These are phyloP conservation scores for Chaetomium tenue DNA, from an alignment of 495 filamentous ascomycete species.

Conservation along the genomic window DNA sequence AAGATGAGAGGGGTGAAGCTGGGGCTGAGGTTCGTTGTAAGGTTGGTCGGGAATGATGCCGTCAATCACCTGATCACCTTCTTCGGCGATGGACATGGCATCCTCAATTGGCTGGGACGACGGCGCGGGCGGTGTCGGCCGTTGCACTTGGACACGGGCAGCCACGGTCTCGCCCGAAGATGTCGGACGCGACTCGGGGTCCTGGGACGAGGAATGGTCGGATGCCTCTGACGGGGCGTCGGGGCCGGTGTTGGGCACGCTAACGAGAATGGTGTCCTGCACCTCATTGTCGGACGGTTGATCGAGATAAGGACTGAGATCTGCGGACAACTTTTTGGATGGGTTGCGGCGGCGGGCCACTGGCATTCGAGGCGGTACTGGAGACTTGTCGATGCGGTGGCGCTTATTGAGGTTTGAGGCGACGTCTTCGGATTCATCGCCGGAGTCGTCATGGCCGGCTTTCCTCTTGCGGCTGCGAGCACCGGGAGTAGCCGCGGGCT, in stretches of 20 bases:
- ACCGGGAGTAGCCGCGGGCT: slow-evolving; percentile 28
- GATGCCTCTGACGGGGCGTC: slow-evolving; percentile 28
- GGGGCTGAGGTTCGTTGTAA: slow-evolving; percentile 9
- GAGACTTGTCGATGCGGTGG: slow-evolving; percentile 35
- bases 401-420: slow-evolving; percentile 21
- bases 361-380: slow-evolving; percentile 30
- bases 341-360: slow-evolving; percentile 38
- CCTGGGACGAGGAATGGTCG: slow-evolving; percentile 26
- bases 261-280: slow-evolving; percentile 52
- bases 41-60: slow-evolving; percentile 9
- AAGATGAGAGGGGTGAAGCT: neutral
- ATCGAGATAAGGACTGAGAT: slow-evolving; percentile 33
- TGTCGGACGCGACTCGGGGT: slow-evolving; percentile 26
- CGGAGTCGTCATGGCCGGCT: slow-evolving; percentile 28
- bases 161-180: slow-evolving; percentile 26
- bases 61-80: slow-evolving; percentile 19
- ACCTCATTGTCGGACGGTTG: slow-evolving; percentile 45
- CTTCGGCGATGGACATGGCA: slow-evolving; percentile 20
- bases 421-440: slow-evolving; percentile 32
- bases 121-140: slow-evolving; percentile 24
- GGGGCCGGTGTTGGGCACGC: slow-evolving; percentile 32
- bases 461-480: slow-evolving; percentile 36
- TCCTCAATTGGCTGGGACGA: slow-evolving; percentile 19
- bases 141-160: slow-evolving; percentile 15
- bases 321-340: slow-evolving; percentile 34